phyloP scores from a whole-genome alignment of 2,329 filamentous ascomycete genomes.

The Dactylonectria estremocensis region DNA sequence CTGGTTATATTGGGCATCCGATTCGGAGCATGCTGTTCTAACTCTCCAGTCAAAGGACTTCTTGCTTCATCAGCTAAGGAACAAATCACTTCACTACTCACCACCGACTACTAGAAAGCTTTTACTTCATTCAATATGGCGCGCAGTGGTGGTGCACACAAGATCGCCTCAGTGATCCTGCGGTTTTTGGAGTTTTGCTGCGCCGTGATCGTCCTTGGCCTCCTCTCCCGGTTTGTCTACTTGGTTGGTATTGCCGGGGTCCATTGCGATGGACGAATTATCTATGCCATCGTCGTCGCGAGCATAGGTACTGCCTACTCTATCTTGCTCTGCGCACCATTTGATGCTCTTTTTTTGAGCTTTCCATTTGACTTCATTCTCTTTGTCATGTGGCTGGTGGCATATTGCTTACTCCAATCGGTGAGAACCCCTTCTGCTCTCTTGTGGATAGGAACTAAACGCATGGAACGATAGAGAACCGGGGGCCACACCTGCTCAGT shows the following conservation, averaged over 20 bases:
- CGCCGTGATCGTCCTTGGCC: slow-evolving; percentile 44
- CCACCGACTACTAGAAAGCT: too few relatives aligned
- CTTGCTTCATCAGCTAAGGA: background rate
- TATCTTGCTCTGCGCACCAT: slow-evolving; percentile 40
- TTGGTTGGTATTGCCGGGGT: slow-evolving; percentile 30
- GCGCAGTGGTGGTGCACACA: slow-evolving; percentile 24
- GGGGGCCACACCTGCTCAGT: slow-evolving; percentile 30
- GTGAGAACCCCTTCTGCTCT: slow-evolving; percentile 26
- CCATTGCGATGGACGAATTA: slow-evolving; percentile 35
- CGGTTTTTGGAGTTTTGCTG: slow-evolving; percentile 38
- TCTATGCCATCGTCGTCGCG: slow-evolving; percentile 47
- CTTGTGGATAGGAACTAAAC: too few relatives aligned
- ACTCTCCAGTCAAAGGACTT: background rate
- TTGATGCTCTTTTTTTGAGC: slow-evolving; percentile 41
- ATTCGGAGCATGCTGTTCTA: background rate
- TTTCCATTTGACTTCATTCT: slow-evolving; percentile 48
- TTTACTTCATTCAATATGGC: background rate
- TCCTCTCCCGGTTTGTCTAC: slow-evolving; percentile 43
- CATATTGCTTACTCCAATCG: slow-evolving; percentile 43
- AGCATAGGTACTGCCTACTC: slow-evolving; percentile 48
- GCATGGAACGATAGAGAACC: slow-evolving; percentile 25
- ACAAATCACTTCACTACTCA: background rate
- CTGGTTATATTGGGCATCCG: background rate
- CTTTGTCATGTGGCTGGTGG: slow-evolving; percentile 49
- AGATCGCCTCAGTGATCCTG: slow-evolving; percentile 37